Percentiles rank a stretch among this genome's conserved stretches.
Evolutionary conservation across 2,329 filamentous ascomycete genomes (phyloP).

Genomic region (Aspergillus sp.): DNA sequence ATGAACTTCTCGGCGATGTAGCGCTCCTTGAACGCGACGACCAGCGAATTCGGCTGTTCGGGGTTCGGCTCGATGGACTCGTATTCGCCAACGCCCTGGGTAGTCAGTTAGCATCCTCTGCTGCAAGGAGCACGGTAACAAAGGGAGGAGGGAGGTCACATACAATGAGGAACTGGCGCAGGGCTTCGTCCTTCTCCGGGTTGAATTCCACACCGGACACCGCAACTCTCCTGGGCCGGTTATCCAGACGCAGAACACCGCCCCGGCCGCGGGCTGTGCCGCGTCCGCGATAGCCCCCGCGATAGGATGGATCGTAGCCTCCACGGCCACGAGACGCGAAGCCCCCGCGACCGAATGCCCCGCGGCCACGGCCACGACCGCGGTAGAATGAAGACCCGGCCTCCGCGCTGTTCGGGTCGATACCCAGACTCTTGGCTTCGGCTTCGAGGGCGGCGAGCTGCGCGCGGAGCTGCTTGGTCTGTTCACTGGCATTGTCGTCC

Average conservation of each 20-base stretch:
- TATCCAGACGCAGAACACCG: conserved; percentile 57
- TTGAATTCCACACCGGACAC: conserved; percentile 50
- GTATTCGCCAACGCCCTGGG: conserved; percentile 47
- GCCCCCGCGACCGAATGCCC: conserved; percentile 38
- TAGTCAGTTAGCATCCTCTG: conserved; percentile 13
- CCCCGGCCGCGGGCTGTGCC: conserved; percentile 40
- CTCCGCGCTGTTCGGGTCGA: conserved; percentile 43
- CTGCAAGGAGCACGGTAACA: conserved; percentile 12
- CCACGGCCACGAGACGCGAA: conserved; percentile 41
- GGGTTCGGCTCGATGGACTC: conserved; percentile 45
- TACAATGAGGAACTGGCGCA: conserved; percentile 57
- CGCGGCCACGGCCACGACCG: conserved; percentile 37
- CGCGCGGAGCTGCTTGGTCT: conserved; percentile 54
- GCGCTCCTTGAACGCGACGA: conserved; percentile 49
- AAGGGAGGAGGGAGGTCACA: conserved; percentile 18
- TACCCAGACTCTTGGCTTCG: conserved; percentile 54
- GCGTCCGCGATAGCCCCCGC: conserved; percentile 43
- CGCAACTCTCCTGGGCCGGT: conserved; percentile 55
- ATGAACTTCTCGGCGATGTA: conserved; percentile 57
- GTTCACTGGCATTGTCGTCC: conserved; percentile 41
- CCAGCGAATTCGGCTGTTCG: conserved; percentile 37
- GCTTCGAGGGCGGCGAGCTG: conserved; percentile 56
- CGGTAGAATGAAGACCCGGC: conserved; percentile 34
- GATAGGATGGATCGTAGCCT: conserved; percentile 39
- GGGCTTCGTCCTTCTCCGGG: conserved; percentile 53